Percentiles rank a stretch among this genome's conserved stretches.
Conservation (phyloP, 805 yeast species). For the Lipomyces sp. region DNA sequence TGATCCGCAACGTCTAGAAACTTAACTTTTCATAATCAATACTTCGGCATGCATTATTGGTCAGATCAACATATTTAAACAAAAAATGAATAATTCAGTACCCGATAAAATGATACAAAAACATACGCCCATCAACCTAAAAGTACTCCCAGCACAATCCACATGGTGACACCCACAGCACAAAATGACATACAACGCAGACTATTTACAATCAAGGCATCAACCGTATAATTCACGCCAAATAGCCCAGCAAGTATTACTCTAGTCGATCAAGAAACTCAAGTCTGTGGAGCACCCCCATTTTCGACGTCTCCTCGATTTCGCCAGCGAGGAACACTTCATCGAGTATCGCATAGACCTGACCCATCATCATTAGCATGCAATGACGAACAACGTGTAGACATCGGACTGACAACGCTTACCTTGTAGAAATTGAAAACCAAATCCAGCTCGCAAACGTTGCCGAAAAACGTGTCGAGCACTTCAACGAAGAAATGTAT, state of each 20-base stretch:
- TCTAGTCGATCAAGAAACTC: conserved; percentile 62
- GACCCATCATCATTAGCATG: background rate
- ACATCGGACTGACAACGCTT: background rate
- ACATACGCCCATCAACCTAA: no score
- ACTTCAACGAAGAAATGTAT: conserved; percentile 87
- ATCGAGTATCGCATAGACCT: conserved; percentile 69
- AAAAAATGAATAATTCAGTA: no score
- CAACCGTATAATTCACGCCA: no score
- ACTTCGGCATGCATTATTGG: no score
- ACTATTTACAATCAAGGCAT: no score
- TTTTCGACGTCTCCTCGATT: conserved; percentile 77
- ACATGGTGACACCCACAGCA: no score
- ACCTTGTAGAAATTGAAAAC: conserved; percentile 85
- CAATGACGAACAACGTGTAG: background rate
- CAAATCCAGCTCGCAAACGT: conserved; percentile 89
- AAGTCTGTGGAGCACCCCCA: conserved; percentile 60
- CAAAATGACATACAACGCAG: no score
- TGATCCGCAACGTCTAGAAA: no score
- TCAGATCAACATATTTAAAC: no score
- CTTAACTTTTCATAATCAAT: no score
- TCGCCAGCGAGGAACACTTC: conserved; percentile 91
- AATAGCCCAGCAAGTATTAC: conserved; percentile 32
- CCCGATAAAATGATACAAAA: no score
- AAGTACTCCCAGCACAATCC: no score
- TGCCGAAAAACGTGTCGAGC: conserved; percentile 78